These are phyloP conservation scores for Ceratobasidium sp. DNA, from an alignment of 1,284 basidiomycete species.

Conservation along the genomic window DNA sequence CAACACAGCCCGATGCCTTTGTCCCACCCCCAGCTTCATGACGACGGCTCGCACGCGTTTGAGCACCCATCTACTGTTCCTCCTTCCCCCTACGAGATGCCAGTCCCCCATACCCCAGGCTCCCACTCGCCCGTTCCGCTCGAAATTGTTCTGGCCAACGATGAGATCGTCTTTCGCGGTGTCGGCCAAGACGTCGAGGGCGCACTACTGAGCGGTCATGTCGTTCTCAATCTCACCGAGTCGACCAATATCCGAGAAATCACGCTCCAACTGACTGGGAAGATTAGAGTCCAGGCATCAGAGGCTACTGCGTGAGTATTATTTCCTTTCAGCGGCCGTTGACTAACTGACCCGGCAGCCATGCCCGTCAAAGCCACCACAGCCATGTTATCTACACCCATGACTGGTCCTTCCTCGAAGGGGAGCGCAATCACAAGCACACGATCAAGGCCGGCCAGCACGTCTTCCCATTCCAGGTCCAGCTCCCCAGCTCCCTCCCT, in stretches of 20 bases:
- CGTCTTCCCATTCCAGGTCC: constrained; percentile 88
- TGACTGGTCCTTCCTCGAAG: constrained; percentile 91
- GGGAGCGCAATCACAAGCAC: constrained; percentile 80
- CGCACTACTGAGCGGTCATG: constrained; percentile 78
- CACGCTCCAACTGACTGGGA: constrained; percentile 85
- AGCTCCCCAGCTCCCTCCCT: constrained; percentile 84
- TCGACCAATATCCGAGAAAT: constrained; percentile 89
- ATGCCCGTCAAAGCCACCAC: constrained; percentile 61
- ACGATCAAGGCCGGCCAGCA: constrained; percentile 92
- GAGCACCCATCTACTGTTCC: constrained; percentile 36
- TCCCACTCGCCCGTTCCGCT: constrained; percentile 44
- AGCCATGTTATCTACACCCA: constrained; percentile 79
- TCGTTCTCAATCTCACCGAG: constrained; percentile 83
- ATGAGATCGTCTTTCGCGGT: constrained; percentile 63
- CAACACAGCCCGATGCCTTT: constrained; percentile 30
- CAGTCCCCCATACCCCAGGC: not conserved
- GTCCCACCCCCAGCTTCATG: not conserved
- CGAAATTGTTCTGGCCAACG: constrained; percentile 55
- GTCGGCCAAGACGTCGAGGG: constrained; percentile 88
- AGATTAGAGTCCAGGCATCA: constrained; percentile 75
- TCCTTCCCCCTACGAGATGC: constrained; percentile 34
- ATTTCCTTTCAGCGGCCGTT: constrained; percentile 2
- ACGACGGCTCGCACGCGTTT: constrained; percentile 14
- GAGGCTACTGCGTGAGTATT: constrained; percentile 74
- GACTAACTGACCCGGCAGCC: constrained; percentile 46